A percentile compares a stretch with the other conserved stretches of the same genome.
Evolutionary conservation across 805 yeast genomes (phyloP).

Genomic region (Lachancea meyersii): DNA sequence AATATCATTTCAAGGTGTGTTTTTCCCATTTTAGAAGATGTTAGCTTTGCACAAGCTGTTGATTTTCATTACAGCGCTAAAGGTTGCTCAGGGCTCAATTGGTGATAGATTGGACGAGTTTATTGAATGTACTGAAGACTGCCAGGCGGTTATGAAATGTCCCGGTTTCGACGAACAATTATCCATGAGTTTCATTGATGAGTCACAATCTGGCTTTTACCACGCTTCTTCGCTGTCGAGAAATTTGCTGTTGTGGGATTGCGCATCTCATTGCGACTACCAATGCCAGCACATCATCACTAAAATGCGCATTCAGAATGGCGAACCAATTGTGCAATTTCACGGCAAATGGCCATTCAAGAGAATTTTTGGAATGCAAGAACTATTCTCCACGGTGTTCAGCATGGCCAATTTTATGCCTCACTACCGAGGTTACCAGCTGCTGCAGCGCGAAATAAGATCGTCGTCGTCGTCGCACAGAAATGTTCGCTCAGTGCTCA

Average conservation of each 20-base stretch:
- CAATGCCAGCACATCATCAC: conserved; percentile 82
- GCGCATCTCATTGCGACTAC: conserved; percentile 81
- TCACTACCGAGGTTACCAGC: conserved; percentile 45
- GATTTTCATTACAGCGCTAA: background rate
- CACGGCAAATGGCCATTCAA: conserved; percentile 98
- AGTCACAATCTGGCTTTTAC: conserved; percentile 20
- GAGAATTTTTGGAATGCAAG: conserved; percentile 77
- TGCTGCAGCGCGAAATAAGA: conserved; percentile 22
- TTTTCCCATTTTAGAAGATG: background rate
- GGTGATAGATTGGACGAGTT: conserved; percentile 60
- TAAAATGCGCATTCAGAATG: conserved; percentile 38
- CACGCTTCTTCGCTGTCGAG: conserved; percentile 30
- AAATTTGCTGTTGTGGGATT: conserved; percentile 62
- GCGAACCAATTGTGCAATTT: conserved; percentile 67
- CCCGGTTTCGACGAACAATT: conserved; percentile 5
- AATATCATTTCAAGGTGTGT: background rate
- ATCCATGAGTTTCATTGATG: background rate
- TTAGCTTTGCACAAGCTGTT: background rate
- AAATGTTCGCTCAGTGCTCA: conserved; percentile 12
- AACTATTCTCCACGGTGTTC: conserved; percentile 71
- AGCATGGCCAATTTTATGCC: conserved; percentile 67
- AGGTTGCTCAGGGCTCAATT: conserved; percentile 38
- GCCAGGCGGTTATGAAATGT: conserved; percentile 33
- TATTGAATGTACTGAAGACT: conserved; percentile 47
- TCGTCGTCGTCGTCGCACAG: conserved; percentile 7